Conservation (phyloP, 345 rosid genomes). For the Populus tremula region DNA sequence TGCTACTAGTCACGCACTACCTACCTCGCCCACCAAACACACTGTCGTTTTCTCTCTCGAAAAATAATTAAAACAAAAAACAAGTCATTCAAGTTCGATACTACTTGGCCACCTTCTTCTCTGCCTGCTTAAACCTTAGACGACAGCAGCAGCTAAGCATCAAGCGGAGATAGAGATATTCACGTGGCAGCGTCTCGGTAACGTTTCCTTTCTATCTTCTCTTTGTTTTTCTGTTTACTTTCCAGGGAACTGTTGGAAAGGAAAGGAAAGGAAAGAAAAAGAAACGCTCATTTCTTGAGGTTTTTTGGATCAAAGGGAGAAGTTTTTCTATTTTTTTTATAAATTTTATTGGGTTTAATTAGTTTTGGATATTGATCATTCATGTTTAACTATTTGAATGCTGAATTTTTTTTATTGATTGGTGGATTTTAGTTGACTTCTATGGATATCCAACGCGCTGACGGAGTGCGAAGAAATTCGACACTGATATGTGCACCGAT, state of each 20-base stretch:
- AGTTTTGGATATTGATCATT: neutral
- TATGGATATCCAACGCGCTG: slow-evolving; percentile 31
- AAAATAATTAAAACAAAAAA: no score
- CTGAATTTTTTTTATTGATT: neutral
- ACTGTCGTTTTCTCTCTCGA: neutral
- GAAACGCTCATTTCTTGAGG: neutral
- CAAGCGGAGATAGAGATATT: neutral
- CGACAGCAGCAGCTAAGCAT: neutral
- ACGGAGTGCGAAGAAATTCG: slow-evolving; percentile 43
- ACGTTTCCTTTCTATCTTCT: neutral
- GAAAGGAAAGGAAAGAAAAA: neutral
- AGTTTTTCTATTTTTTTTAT: neutral
- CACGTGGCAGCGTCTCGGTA: slow-evolving; percentile 34
- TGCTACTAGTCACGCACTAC: neutral
- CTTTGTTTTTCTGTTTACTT: slow-evolving; percentile 15
- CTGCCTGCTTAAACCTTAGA: neutral
- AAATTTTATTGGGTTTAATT: neutral
- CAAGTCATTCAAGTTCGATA: no score
- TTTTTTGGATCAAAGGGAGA: neutral
- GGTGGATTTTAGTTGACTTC: slow-evolving; percentile 33
- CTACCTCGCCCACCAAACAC: slow-evolving; percentile 10
- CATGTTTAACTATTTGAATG: neutral
- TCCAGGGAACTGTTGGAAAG: neutral
- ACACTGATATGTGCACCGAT: slow-evolving; percentile 48
- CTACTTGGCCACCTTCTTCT: neutral